Conservation (phyloP, 2,329 filamentous ascomycete genomes). For the Tolypocladium sp. region DNA sequence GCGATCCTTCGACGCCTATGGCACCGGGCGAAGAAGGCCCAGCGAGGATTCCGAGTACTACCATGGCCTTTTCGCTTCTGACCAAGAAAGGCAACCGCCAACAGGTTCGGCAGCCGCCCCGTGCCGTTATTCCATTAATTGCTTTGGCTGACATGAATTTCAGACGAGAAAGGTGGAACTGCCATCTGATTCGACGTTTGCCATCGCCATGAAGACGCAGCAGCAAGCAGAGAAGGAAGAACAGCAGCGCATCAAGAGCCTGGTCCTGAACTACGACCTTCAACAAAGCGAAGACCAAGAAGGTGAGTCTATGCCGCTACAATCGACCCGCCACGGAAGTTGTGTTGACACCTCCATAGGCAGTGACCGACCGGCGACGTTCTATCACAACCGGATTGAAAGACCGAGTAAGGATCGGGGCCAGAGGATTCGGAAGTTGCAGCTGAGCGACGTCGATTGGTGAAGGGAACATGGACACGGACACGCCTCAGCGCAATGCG, state of each 20-base stretch:
- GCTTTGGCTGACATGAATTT: background rate
- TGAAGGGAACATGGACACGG: conserved; percentile 34
- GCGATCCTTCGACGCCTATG: conserved; percentile 39
- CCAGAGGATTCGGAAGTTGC: conserved; percentile 81
- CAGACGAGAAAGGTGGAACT: conserved; percentile 87
- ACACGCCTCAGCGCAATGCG: background rate
- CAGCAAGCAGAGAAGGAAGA: conserved; percentile 93
- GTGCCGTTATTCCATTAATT: background rate
- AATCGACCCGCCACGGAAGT: background rate
- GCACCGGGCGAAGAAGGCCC: conserved; percentile 14
- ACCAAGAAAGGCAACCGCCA: conserved; percentile 95
- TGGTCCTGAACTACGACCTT: conserved; percentile 94
- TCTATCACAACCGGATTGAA: conserved; percentile 47
- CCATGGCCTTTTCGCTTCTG: conserved; percentile 94
- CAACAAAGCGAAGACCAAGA: conserved; percentile 73
- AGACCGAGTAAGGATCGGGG: conserved; percentile 54
- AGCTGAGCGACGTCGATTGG: conserved; percentile 97
- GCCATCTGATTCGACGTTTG: conserved; percentile 85
- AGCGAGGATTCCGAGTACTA: conserved; percentile 27
- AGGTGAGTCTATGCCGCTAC: conserved; percentile 41
- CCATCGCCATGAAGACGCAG: conserved; percentile 90
- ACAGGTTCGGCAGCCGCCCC: conserved; percentile 47
- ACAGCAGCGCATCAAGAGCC: conserved; percentile 95
- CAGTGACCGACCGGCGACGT: conserved; percentile 37
- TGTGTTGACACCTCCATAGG: conserved; percentile 20